Conservation (phyloP, 2,329 filamentous ascomycete genomes). For the Phymatotrichopsis omnivora region DNA sequence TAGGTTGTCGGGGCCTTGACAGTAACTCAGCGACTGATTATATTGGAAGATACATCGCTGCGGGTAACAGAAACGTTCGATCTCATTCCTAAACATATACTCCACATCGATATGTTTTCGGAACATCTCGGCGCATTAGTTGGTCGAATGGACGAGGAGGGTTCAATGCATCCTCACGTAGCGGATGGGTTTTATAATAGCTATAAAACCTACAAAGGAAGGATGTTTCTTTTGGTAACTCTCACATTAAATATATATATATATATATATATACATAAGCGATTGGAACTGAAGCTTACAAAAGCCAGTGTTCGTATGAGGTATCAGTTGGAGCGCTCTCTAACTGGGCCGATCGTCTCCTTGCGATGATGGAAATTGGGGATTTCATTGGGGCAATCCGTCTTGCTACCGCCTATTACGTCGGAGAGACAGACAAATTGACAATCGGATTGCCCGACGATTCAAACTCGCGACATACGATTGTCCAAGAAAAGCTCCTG, state of each 20-base stretch:
- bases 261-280: neutral
- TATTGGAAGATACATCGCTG: conserved; percentile 80
- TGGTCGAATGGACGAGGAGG: conserved; percentile 78
- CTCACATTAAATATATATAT: neutral
- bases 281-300: conserved; percentile 12
- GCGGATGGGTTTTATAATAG: conserved; percentile 98
- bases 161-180: conserved; percentile 90
- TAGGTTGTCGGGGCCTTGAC: conserved; percentile 88
- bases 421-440: conserved; percentile 81
- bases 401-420: conserved; percentile 85
- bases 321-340: conserved; percentile 82
- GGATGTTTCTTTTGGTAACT: conserved; percentile 67
- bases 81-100: conserved; percentile 81
- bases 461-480: conserved; percentile 58
- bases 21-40: conserved; percentile 84
- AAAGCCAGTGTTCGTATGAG: conserved; percentile 61
- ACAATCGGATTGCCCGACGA: conserved; percentile 91
- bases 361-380: conserved; percentile 93
- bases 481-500: conserved; percentile 79
- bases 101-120: conserved; percentile 83
- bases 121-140: conserved; percentile 73
- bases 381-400: conserved; percentile 88
- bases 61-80: conserved; percentile 93
- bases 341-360: conserved; percentile 90
- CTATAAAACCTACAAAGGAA: conserved; percentile 87